Evolutionary conservation across 257 asterid genomes (phyloP).

Genomic region (Echites panduratus): DNA sequence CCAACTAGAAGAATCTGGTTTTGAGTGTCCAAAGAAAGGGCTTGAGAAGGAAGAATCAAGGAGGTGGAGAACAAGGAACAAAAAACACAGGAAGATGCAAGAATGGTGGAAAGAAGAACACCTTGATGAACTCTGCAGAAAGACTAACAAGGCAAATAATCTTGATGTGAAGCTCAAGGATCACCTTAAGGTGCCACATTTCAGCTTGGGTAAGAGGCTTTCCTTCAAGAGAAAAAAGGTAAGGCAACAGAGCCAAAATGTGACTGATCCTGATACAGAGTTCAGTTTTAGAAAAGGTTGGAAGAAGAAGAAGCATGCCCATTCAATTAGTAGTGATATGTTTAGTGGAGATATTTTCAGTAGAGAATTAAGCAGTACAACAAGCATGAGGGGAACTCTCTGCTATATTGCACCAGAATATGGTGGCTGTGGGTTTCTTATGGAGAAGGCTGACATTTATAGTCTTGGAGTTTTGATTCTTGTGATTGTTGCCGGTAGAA

Average conservation of each 20-base stretch:
- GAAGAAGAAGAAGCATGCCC: constrained; percentile 39
- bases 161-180: constrained; percentile 24
- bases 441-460: constrained; percentile 90
- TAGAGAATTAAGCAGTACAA: constrained; percentile 90
- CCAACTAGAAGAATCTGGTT: constrained; percentile 25
- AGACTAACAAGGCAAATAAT: constrained; percentile 25
- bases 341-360: constrained; percentile 91
- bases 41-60: constrained; percentile 35
- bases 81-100: constrained; percentile 73
- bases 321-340: constrained; percentile 55
- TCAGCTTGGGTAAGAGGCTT: constrained; percentile 56
- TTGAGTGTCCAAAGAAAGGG: constrained; percentile 23
- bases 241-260: constrained; percentile 17
- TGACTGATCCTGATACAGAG: constrained; percentile 38
- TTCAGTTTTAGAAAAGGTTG: constrained; percentile 72
- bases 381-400: constrained; percentile 95
- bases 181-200: constrained; percentile 48
- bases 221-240: constrained; percentile 31
- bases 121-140: constrained; percentile 42
- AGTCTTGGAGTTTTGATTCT: constrained; percentile 86
- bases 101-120: constrained; percentile 99
- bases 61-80: constrained; percentile 24
- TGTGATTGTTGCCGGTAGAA: constrained; percentile 73
- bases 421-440: constrained; percentile 57
- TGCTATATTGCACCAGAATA: constrained; percentile 92